These are phyloP conservation scores for Wickerhamiella galacta DNA, from an alignment of 805 yeast genomes.

Conservation along the genomic window DNA sequence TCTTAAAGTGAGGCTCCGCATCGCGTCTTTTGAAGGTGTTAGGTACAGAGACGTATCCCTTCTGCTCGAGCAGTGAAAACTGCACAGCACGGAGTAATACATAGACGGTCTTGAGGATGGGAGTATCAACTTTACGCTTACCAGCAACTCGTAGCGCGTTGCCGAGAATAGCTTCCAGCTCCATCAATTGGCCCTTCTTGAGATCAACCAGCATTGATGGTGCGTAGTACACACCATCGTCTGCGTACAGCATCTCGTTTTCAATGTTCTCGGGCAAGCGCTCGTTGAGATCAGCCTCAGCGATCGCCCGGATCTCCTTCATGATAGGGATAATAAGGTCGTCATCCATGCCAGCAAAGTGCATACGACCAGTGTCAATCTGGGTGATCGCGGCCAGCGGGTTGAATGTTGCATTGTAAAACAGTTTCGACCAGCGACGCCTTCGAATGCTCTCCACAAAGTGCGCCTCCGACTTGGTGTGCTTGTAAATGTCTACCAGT, in stretches of 20 bases:
- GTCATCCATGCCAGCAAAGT: conserved; percentile 28
- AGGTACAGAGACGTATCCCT: conserved; percentile 32
- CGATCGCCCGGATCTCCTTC: conserved; percentile 48
- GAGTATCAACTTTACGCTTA: conserved; percentile 35
- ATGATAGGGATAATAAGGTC: conserved; percentile 39
- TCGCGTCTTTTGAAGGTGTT: conserved; percentile 11
- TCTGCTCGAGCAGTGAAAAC: conserved; percentile 39
- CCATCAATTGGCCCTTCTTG: conserved; percentile 49
- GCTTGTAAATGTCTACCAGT: conserved; percentile 31
- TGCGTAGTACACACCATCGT: conserved; percentile 40
- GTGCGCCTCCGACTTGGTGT: conserved; percentile 26
- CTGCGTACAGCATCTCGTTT: conserved; percentile 36
- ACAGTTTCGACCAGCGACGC: conserved; percentile 48
- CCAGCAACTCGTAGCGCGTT: conserved; percentile 39
- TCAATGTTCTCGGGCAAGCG: conserved; percentile 34
- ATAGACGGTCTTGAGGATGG: conserved; percentile 42
- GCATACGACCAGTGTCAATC: conserved; percentile 41
- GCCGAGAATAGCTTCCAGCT: conserved; percentile 56
- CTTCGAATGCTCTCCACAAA: conserved; percentile 31
- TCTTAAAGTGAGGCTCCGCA: conserved; percentile 4
- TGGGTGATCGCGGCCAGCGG: conserved; percentile 43
- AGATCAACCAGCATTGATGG: conserved; percentile 66
- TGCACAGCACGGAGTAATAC: conserved; percentile 44
- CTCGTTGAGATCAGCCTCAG: conserved; percentile 38
- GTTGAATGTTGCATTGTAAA: conserved; percentile 55